Base-by-base conservation (phyloP, 2,329 filamentous ascomycete genomes). In the Arthrobotrys musiformis region DNA sequence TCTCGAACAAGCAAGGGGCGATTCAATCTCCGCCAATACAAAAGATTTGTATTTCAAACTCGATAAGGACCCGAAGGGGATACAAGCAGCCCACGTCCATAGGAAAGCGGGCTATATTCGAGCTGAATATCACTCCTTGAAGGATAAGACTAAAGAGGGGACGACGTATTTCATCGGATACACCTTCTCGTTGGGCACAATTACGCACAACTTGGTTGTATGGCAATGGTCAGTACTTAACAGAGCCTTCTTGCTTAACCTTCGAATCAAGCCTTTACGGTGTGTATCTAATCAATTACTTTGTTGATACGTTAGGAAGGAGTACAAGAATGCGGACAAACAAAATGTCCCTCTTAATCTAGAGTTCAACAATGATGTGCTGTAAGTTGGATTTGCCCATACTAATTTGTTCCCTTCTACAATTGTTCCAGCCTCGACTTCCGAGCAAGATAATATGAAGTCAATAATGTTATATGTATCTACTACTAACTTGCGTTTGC, bases 11-110 rank as follows among this genome's bases (percentile, higher is more conserved):
- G 69, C 74, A 8, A 63, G 78, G 13, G 70, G 48, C 37, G 26
- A 75, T 40, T 35, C 69, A 35, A 56, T 70, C 52, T 33, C 24
- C 35, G 17, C 35, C 9, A 79, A 79, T 48, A 64, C 60, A 4
- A 22, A 30, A 9, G 75, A 78, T 28, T 72, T 79, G 9, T 79
- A 74, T 60, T 79, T 78, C 64, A 80, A 79, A 44, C 70, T 79
- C 15, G 78, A 62, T 33, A 79, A 42, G 8, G 79, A 80, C 42
- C 40, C 66, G 9, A 62, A 74, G 5, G 79, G 75, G 30, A 37
- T 50, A 4, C 68, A 73, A 7, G 76, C 78, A 2, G 50, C 78
- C 46, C 78, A 79, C 26, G 78, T 54, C 33, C 79, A 80, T 35
- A 76, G 78, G 40, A 70, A 77, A 8, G 48, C 78, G 24, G 70